Percentiles rank a stretch among this genome's conserved stretches.
phyloP scores from a whole-genome alignment of 2,329 filamentous ascomycete genomes.

The Penicillium sp. region DNA sequence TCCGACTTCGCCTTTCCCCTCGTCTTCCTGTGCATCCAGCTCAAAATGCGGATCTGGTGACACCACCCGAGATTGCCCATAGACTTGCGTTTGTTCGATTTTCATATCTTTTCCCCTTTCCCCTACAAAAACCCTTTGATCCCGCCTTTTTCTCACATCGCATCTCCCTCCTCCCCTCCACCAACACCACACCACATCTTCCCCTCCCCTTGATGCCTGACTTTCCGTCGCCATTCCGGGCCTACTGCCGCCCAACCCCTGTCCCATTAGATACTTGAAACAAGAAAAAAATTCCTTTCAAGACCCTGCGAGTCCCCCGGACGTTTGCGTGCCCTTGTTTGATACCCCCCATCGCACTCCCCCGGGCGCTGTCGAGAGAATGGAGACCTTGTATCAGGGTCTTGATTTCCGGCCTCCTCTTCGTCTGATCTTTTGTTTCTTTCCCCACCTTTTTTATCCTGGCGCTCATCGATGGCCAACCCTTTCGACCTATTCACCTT shows the following conservation, averaged over 20 bases:
- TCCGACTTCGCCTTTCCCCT: conserved; percentile 2
- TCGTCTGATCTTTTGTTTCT: conserved; percentile 12
- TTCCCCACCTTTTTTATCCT: conserved; percentile 14
- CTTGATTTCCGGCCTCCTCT: conserved; percentile 7
- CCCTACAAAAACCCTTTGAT: conserved; percentile 3
- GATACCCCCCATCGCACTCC: conserved; percentile 21
- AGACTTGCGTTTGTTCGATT: conserved; percentile 13
- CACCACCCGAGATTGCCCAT: conserved; percentile 3
- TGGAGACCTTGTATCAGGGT: conserved; percentile 1
- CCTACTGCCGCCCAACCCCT: conserved; percentile 29
- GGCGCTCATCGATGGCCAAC: conserved; percentile 27
- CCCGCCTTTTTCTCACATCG: background rate
- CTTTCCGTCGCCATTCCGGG: conserved; percentile 14
- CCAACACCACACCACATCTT: too few relatives aligned
- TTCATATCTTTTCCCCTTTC: conserved; percentile 4
- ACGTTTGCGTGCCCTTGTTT: conserved; percentile 14
- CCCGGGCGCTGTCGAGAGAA: conserved; percentile 7
- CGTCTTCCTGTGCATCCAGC: conserved; percentile 4
- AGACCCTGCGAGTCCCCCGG: conserved; percentile 10
- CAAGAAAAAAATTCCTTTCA: conserved; percentile 18
- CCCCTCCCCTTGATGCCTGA: background rate
- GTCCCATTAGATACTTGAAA: conserved; percentile 20
- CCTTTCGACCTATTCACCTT: background rate
- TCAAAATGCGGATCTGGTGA: background rate
- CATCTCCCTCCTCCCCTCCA: conserved; percentile 1